Percentiles rank a stretch among this genome's conserved stretches.
phyloP scores from a whole-genome alignment of 169 alveolate species.

The Plasmodium gallinaceum region DNA sequence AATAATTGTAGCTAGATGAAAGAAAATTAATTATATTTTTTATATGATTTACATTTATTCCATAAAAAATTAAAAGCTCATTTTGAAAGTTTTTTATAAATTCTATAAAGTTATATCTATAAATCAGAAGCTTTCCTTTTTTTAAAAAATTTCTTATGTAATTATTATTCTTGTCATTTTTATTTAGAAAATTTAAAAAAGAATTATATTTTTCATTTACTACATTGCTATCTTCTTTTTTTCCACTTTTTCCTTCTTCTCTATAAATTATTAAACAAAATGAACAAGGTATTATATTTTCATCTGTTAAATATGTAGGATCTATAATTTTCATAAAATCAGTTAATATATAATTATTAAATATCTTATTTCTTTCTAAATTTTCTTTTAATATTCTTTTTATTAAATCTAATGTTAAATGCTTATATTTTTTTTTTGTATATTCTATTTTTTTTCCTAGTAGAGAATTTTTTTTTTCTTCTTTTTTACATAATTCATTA shows the following conservation, averaged over 20 bases:
- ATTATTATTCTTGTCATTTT: background rate
- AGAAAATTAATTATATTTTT: slow-evolving; percentile 13
- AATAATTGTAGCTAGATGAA: slow-evolving; percentile 29
- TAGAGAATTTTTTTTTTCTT: slow-evolving; percentile 68
- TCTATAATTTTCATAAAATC: slow-evolving; percentile 40
- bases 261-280: slow-evolving; percentile 26
- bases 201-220: slow-evolving; percentile 7
- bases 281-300: slow-evolving; percentile 33
- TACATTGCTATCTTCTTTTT: background rate
- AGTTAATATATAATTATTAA: slow-evolving; percentile 32
- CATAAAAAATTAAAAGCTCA: slow-evolving; percentile 33
- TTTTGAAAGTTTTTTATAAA: slow-evolving; percentile 26
- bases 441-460: slow-evolving; percentile 75
- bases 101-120: slow-evolving; percentile 32
- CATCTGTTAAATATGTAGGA: slow-evolving; percentile 10
- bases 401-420: slow-evolving; percentile 56
- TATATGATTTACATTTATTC: slow-evolving; percentile 19
- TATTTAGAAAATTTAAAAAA: slow-evolving; percentile 19
- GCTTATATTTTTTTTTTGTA: slow-evolving; percentile 55
- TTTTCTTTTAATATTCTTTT: slow-evolving; percentile 67
- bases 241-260: background rate
- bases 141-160: slow-evolving; percentile 26
- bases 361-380: slow-evolving; percentile 42
- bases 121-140: slow-evolving; percentile 62
- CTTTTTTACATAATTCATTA: slow-evolving; percentile 57